Conservation (phyloP, 495 filamentous ascomycete genomes). For the Aspergillus bertholletiae region DNA sequence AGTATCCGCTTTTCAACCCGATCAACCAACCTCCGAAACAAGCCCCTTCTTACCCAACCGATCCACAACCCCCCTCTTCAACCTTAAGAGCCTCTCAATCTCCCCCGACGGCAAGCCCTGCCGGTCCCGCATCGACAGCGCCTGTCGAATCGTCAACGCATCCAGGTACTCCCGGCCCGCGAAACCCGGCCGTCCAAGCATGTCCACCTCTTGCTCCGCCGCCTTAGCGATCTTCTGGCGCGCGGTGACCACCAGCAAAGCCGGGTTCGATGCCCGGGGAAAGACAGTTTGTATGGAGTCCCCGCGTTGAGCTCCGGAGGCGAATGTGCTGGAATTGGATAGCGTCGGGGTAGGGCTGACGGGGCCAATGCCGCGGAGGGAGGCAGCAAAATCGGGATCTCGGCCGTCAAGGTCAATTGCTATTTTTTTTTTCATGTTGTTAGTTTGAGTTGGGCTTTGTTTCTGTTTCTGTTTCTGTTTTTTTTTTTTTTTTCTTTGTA, state of each 20-base stretch:
- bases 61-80: slow-evolving; percentile 55
- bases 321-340: slow-evolving; percentile 53
- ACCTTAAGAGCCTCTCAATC: slow-evolving; percentile 57
- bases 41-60: slow-evolving; percentile 51
- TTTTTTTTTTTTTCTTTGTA: slow-evolving; percentile 7
- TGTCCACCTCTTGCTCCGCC: slow-evolving; percentile 50
- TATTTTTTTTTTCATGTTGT: no score
- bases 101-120: slow-evolving; percentile 43
- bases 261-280: slow-evolving; percentile 49
- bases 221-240: slow-evolving; percentile 39
- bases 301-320: slow-evolving; percentile 10
- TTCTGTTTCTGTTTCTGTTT: not conserved
- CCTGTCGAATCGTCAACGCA: slow-evolving; percentile 56
- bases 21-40: slow-evolving; percentile 24
- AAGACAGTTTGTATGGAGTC: slow-evolving; percentile 33
- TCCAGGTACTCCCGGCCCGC: slow-evolving; percentile 55
- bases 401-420: slow-evolving; percentile 64
- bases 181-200: slow-evolving; percentile 40
- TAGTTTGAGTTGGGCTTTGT: no score
- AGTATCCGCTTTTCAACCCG: no score
- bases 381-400: slow-evolving; percentile 61
- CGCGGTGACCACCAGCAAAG: slow-evolving; percentile 45
- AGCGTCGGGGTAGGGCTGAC: slow-evolving; percentile 58
- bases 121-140: slow-evolving; percentile 57
- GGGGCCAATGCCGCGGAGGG: slow-evolving; percentile 60